These are phyloP conservation scores for Mycena metata DNA, from an alignment of 768 basidiomycete genomes.

Conservation along the genomic window DNA sequence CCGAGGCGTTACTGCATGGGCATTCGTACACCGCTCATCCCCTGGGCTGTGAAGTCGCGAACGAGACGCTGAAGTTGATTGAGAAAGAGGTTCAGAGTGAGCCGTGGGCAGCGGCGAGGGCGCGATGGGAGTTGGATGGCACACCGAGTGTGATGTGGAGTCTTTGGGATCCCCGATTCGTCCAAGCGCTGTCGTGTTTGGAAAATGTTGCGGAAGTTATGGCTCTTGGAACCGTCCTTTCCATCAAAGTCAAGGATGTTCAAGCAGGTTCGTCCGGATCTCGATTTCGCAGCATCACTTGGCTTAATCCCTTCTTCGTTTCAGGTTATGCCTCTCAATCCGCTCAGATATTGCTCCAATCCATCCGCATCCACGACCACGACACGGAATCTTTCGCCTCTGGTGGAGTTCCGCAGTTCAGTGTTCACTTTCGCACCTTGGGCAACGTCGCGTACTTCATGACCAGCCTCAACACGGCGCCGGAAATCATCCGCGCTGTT, in stretches of 20 bases:
- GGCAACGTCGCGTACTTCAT: slow-evolving; percentile 96
- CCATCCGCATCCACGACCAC: slow-evolving; percentile 56
- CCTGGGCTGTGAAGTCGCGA: slow-evolving; percentile 92
- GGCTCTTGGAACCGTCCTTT: slow-evolving; percentile 89
- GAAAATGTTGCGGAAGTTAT: slow-evolving; percentile 79
- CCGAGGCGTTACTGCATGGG: slow-evolving; percentile 91
- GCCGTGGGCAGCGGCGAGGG: slow-evolving; percentile 71
- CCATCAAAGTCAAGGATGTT: slow-evolving; percentile 77
- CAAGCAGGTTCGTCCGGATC: slow-evolving; percentile 57
- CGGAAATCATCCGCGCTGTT: slow-evolving; percentile 65
- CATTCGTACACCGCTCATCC: slow-evolving; percentile 97
- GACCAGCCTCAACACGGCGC: slow-evolving; percentile 83
- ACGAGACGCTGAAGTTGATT: slow-evolving; percentile 78
- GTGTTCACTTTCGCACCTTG: slow-evolving; percentile 88
- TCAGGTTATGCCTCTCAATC: slow-evolving; percentile 72
- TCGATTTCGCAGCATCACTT: neutral
- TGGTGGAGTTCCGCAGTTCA: slow-evolving; percentile 62
- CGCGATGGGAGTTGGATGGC: slow-evolving; percentile 63
- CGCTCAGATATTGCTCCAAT: slow-evolving; percentile 71
- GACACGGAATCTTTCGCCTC: slow-evolving; percentile 34
- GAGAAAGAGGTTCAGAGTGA: slow-evolving; percentile 63
- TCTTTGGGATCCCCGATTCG: slow-evolving; percentile 86
- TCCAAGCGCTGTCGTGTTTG: slow-evolving; percentile 70
- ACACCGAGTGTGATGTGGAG: slow-evolving; percentile 72
- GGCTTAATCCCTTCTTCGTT: neutral